phyloP scores from a whole-genome alignment of 2,329 filamentous ascomycete species.

The Sporothrix phasma region DNA sequence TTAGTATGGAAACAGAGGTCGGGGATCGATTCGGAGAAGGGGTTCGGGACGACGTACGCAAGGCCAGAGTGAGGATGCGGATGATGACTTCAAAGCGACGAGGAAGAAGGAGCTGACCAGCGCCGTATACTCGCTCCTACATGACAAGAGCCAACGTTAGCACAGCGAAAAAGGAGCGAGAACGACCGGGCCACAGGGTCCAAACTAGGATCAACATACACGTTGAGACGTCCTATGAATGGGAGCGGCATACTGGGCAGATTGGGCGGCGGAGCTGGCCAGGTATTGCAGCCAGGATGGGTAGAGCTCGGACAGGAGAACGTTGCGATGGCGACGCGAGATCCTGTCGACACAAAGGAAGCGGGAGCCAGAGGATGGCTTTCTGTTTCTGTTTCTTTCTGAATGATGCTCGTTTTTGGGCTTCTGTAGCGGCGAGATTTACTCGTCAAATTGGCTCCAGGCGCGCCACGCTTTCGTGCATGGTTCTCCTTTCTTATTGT shows the following conservation, averaged over 20 bases:
- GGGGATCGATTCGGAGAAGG: neutral
- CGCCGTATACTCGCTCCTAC: constrained; percentile 75
- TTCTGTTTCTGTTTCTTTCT: neutral
- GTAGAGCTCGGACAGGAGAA: no score
- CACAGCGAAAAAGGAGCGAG: no score
- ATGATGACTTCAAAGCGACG: constrained; percentile 75
- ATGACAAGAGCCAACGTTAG: neutral
- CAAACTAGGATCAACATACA: constrained; percentile 30
- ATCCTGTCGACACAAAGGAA: neutral
- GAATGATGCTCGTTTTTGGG: no score
- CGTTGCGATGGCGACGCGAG: neutral
- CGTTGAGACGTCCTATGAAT: constrained; percentile 42
- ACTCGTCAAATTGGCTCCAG: neutral
- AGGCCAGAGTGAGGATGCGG: constrained; percentile 73
- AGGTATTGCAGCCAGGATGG: neutral
- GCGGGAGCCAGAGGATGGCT: neutral
- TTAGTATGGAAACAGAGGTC: neutral
- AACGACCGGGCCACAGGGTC: no score
- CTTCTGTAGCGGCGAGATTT: neutral
- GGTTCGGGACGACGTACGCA: constrained; percentile 52
- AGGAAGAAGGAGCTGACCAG: constrained; percentile 75
- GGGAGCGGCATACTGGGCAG: constrained; percentile 38
- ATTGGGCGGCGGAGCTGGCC: neutral
- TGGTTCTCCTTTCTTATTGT: neutral
- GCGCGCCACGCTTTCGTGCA: neutral